Evolutionary conservation across 2,329 filamentous ascomycete species (phyloP), one percentile per base, ranked within the genome.

Genomic region (Trichoderma atroviride): DNA sequence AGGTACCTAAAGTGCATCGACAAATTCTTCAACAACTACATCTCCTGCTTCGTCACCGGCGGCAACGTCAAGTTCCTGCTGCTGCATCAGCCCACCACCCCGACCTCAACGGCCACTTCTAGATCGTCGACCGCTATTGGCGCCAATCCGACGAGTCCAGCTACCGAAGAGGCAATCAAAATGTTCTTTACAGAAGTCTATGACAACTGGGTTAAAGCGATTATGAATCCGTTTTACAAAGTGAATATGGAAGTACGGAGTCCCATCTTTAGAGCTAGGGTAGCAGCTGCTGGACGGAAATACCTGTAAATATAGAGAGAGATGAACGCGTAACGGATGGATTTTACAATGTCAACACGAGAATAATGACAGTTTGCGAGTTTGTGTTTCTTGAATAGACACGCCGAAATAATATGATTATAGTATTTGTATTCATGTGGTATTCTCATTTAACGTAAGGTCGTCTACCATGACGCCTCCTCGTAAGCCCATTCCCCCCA

Each of bases 1-100:
- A 96, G 93, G 89, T 97, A 98, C 80, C 90, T 99, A 73, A 98
- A 97, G 81, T 92, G 93, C 80, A 91, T 98, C 81, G 96, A 99
- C 85, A 92, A 93, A 77, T 98, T 97, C 85, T 95, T 96, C 81
- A 94, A 96, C 81, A 94, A 94, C 78, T 95, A 96, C 83, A 91
- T 97, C 72, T 96, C 93, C 58, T 96, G 93, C 81, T 98, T 97
- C 85, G 87, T 99, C 67, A 98, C 96, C 0, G 94, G 90, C 73
- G 92, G 90, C 76, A 97, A 97, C 80, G 90, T 94, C 75, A 95
- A 97, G 73, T 98, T 99, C 82, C 88, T 99, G 67, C 89, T 99
- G 16, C 89, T 99, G 3, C 96, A 97, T 80, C 92, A 96, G 76
- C 94, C 95, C 22, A 83, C 85, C 52, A 78, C 76, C 31, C 83